phyloP scores from a whole-genome alignment of 139 green algal species.

The Dunaliella primolecta region DNA sequence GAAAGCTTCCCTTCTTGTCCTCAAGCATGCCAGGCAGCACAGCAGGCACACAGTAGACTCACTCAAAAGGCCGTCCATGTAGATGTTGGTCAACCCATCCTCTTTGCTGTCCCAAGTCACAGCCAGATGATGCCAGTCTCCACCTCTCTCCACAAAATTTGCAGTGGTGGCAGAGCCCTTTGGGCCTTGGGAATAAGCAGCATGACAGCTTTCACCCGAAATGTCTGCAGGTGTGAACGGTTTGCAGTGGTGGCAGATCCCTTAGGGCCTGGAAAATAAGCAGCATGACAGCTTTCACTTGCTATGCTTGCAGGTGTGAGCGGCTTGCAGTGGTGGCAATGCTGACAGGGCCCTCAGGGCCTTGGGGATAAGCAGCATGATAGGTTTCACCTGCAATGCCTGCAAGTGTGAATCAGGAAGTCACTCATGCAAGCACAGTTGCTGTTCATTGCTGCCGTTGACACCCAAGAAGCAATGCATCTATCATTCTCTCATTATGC shows the following conservation, averaged over 20 bases:
- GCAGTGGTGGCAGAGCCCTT: constrained; percentile 4
- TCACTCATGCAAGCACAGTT: too few species aligned
- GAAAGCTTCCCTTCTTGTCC: too few species aligned
- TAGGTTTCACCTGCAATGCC: constrained; percentile 59
- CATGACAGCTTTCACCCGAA: constrained; percentile 51
- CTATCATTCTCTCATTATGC: too few species aligned
- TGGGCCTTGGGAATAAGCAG: constrained; percentile 32
- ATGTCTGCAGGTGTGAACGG: constrained; percentile 41
- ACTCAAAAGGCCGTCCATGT: constrained; percentile 74
- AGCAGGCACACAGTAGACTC: too few species aligned
- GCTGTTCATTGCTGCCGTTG: too few species aligned
- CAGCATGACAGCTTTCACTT: constrained; percentile 52
- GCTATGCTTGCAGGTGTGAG: constrained; percentile 36
- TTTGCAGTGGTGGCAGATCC: constrained; percentile 14
- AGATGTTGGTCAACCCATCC: constrained; percentile 73
- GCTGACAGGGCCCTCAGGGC: not conserved
- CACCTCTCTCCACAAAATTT: constrained; percentile 54
- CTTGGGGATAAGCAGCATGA: constrained; percentile 42
- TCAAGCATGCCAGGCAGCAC: too few species aligned
- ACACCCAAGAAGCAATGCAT: too few species aligned
- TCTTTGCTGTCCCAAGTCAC: constrained; percentile 70
- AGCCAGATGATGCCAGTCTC: constrained; percentile 81
- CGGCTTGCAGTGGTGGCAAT: constrained; percentile 20
- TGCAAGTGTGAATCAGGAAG: not conserved
- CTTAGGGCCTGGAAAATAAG: constrained; percentile 27